Evolutionary conservation across 305 asterid species (phyloP).

Genomic region (Fraxinus baroniana): DNA sequence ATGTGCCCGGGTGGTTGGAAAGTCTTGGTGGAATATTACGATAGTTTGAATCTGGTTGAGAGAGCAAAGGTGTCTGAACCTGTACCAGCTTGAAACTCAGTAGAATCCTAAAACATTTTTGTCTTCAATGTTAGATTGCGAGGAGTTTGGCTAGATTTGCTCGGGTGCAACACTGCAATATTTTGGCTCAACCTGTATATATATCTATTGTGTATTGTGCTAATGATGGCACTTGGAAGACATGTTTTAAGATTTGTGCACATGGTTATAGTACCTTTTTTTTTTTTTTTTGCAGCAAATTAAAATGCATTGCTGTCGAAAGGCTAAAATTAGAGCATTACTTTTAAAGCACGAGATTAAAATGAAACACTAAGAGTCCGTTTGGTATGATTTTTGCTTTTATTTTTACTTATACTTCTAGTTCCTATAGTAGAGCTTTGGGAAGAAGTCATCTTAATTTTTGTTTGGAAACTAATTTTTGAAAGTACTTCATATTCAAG

Average conservation of each 20-base stretch:
- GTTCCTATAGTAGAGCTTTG: too few species aligned
- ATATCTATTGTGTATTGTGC: neutral
- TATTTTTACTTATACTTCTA: too few species aligned
- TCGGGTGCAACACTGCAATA: neutral
- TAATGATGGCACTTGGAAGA: neutral
- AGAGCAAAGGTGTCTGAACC: constrained; percentile 50
- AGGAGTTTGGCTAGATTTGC: neutral
- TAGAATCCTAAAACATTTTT: constrained; percentile 17
- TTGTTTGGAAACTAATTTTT: too few species aligned
- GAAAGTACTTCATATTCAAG: too few species aligned
- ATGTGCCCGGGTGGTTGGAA: constrained; percentile 97
- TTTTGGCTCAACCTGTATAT: neutral
- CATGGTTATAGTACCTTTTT: neutral
- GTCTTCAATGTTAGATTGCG: constrained; percentile 18
- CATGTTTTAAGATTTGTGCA: neutral
- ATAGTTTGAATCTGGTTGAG: constrained; percentile 54
- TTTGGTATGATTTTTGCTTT: too few species aligned
- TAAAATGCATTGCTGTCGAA: neutral
- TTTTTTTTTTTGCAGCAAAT: neutral
- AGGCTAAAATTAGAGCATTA: neutral
- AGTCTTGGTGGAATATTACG: constrained; percentile 82
- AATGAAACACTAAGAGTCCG: too few species aligned
- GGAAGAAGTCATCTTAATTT: too few species aligned
- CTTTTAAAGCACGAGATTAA: neutral
- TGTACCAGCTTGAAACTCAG: constrained; percentile 49